These are phyloP conservation scores for Pythium aphanidermatum DNA, from an alignment of 352 stramenopile species.

Conservation along the genomic window DNA sequence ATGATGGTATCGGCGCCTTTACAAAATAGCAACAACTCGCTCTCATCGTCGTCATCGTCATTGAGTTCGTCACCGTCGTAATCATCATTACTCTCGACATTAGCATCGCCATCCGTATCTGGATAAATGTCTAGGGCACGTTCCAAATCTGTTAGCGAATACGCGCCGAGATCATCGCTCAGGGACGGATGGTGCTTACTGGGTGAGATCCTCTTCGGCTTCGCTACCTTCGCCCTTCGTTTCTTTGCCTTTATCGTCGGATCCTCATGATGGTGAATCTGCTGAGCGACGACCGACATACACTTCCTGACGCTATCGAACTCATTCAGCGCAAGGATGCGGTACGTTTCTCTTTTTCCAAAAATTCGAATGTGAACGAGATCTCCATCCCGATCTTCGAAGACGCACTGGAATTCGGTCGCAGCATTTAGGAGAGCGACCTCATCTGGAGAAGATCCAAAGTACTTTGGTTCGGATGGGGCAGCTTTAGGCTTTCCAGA, in stretches of 20 bases:
- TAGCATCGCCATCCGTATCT: background rate
- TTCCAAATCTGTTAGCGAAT: slow-evolving; percentile 26
- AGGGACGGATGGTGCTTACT: slow-evolving; percentile 12
- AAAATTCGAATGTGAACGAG: slow-evolving; percentile 78
- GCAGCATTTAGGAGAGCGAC: slow-evolving; percentile 72
- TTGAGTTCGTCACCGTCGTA: slow-evolving; percentile 17
- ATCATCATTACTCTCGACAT: slow-evolving; percentile 5
- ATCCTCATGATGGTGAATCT: slow-evolving; percentile 20
- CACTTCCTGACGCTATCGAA: slow-evolving; percentile 85
- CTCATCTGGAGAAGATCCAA: slow-evolving; percentile 80
- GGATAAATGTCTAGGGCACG: slow-evolving; percentile 18
- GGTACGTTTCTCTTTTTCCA: slow-evolving; percentile 63
- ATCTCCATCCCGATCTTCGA: slow-evolving; percentile 67
- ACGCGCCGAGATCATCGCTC: slow-evolving; percentile 8
- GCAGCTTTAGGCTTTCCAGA: slow-evolving; percentile 6
- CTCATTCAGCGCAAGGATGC: slow-evolving; percentile 76
- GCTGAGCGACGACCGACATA: slow-evolving; percentile 77
- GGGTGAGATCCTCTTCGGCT: slow-evolving; percentile 7
- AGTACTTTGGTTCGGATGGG: slow-evolving; percentile 30
- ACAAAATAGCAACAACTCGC: slow-evolving; percentile 77
- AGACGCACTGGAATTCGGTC: slow-evolving; percentile 76
- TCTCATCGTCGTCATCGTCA: slow-evolving; percentile 36
- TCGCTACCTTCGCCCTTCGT: background rate
- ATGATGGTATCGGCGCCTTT: slow-evolving; percentile 89
- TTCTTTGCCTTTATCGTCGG: background rate